Percentiles rank a stretch among this genome's conserved stretches.
These are phyloP conservation scores for Chlamydomonas sp. DNA, from an alignment of 139 green algal species.

Conservation along the genomic window DNA sequence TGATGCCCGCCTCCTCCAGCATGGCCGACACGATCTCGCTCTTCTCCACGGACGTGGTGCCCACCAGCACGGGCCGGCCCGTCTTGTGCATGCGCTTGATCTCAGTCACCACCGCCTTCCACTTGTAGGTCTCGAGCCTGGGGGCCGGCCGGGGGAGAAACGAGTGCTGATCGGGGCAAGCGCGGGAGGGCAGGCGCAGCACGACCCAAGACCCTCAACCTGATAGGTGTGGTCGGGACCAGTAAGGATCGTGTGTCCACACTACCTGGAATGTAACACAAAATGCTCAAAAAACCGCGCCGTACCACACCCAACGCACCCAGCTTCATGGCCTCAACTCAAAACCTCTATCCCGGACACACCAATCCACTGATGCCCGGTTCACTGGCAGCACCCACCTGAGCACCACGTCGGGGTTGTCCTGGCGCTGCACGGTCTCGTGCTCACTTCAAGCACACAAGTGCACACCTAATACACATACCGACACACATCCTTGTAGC, in stretches of 20 bases:
- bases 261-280: too few species aligned
- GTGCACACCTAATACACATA: background rate
- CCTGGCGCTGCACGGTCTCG: constrained; percentile 59
- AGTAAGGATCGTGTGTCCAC: too few species aligned
- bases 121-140: constrained; percentile 85
- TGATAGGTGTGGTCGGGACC: background rate
- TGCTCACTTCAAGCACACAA: constrained; percentile 5
- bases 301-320: too few species aligned
- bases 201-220: background rate
- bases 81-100: constrained; percentile 91
- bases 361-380: too few species aligned
- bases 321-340: too few species aligned
- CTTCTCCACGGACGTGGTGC: constrained; percentile 94
- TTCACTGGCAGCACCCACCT: background rate
- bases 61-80: constrained; percentile 93
- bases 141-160: background rate
- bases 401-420: constrained; percentile 98
- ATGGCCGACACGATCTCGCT: constrained; percentile 84
- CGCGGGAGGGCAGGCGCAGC: background rate
- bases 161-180: background rate
- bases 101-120: constrained; percentile 86
- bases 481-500: background rate
- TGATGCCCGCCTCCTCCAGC: constrained; percentile 81
- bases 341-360: too few species aligned
- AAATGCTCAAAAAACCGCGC: too few species aligned